phyloP scores from a whole-genome alignment of 768 basidiomycete genomes.

The Boletellus ananiceps region DNA sequence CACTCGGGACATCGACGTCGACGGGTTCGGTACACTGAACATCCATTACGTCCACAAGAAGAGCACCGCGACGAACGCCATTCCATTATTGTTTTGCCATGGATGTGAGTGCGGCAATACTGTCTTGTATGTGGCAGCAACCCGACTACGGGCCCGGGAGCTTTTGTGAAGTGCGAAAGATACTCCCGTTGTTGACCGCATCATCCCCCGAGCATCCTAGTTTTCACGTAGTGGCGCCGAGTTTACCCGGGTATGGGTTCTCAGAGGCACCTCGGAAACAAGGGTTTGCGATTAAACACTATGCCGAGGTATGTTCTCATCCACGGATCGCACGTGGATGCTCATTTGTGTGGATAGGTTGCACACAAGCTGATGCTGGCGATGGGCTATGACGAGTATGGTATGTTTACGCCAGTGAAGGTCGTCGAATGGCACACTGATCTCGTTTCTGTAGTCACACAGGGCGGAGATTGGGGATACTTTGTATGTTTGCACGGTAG shows the following conservation, averaged over 20 bases:
- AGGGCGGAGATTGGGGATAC: conserved; percentile 48
- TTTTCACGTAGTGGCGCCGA: conserved; percentile 59
- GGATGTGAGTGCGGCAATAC: conserved; percentile 40
- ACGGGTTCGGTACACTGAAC: conserved; percentile 43
- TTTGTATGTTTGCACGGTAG: conserved; percentile 22
- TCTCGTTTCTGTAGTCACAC: conserved; percentile 33
- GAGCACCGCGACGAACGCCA: conserved; percentile 41
- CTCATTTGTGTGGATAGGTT: conserved; percentile 28
- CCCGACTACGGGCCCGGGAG: conserved; percentile 51
- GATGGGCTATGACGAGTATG: conserved; percentile 47
- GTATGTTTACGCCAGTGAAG: conserved; percentile 19
- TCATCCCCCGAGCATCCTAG: conserved; percentile 42
- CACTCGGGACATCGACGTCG: conserved; percentile 46
- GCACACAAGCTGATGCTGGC: conserved; percentile 47
- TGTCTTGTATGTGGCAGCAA: background rate
- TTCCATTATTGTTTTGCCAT: conserved; percentile 58
- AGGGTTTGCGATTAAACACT: conserved; percentile 48
- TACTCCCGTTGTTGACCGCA: conserved; percentile 48
- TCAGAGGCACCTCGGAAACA: conserved; percentile 51
- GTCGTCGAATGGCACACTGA: background rate
- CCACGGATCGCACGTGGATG: background rate
- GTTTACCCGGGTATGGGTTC: conserved; percentile 60
- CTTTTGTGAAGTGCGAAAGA: conserved; percentile 53
- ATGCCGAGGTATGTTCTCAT: conserved; percentile 43
- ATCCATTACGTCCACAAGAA: conserved; percentile 58